A percentile compares a stretch with the other conserved stretches of the same genome.
phyloP scores from a whole-genome alignment of 1,284 basidiomycete genomes.

The Malassezia vespertilionis region DNA sequence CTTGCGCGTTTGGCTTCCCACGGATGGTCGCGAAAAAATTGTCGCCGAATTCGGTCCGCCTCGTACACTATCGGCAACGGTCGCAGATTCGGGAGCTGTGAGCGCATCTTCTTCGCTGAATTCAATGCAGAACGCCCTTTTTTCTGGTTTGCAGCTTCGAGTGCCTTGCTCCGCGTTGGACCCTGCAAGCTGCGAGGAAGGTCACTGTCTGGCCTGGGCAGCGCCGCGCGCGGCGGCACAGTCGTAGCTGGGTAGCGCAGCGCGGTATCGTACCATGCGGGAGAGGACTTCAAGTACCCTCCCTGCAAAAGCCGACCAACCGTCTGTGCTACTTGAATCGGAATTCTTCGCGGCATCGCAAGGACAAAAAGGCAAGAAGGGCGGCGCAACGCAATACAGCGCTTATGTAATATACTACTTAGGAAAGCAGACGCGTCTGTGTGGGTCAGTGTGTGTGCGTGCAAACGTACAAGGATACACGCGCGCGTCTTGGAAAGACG shows the following conservation, averaged over 20 bases:
- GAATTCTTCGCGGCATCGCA: slow-evolving; percentile 69
- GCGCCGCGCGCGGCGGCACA: slow-evolving; percentile 64
- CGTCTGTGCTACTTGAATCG: slow-evolving; percentile 76
- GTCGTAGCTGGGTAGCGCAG: slow-evolving; percentile 75
- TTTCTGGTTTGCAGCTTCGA: slow-evolving; percentile 4
- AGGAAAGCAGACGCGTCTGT: slow-evolving; percentile 15
- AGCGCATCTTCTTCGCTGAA: slow-evolving; percentile 40
- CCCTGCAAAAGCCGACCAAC: slow-evolving; percentile 70
- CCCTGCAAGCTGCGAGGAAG: slow-evolving; percentile 26
- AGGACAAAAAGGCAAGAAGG: background rate
- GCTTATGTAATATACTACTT: background rate
- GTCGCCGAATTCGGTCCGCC: slow-evolving; percentile 72
- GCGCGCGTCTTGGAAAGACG: slow-evolving; percentile 62
- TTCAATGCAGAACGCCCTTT: slow-evolving; percentile 26
- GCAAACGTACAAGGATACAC: slow-evolving; percentile 38
- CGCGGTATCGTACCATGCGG: slow-evolving; percentile 76
- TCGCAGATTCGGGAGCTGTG: slow-evolving; percentile 53
- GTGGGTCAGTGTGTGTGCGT: background rate
- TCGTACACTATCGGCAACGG: slow-evolving; percentile 64
- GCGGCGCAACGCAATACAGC: background rate
- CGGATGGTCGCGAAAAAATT: slow-evolving; percentile 91
- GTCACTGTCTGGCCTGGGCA: slow-evolving; percentile 51
- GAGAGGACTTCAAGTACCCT: slow-evolving; percentile 59
- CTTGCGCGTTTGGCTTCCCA: slow-evolving; percentile 81
- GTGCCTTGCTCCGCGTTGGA: slow-evolving; percentile 21